phyloP scores from a whole-genome alignment of 176 grass and related monocot genomes.

The Eremochloa ophiuroides region DNA sequence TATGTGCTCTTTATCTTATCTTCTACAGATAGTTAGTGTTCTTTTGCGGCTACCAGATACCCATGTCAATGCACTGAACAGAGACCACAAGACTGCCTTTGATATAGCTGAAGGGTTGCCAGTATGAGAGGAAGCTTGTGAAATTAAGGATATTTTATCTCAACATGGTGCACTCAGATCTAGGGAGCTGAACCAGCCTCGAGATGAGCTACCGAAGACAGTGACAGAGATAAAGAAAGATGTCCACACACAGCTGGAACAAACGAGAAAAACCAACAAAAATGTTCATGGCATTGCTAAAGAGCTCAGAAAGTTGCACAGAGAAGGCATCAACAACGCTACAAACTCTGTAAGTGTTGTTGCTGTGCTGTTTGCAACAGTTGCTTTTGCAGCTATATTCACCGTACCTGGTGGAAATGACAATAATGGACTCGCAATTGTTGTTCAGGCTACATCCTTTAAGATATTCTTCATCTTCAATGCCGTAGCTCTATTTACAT shows the following conservation, averaged over 20 bases:
- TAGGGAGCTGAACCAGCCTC: conserved; percentile 90
- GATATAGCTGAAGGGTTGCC: conserved; percentile 92
- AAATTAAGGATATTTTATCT: conserved; percentile 85
- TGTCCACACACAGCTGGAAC: conserved; percentile 91
- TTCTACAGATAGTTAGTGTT: conserved; percentile 77
- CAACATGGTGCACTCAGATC: conserved; percentile 74
- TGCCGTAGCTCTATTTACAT: conserved; percentile 84
- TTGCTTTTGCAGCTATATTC: conserved; percentile 95
- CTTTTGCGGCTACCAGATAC: conserved; percentile 83
- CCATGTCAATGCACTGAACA: conserved; percentile 92
- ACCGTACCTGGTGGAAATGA: conserved; percentile 86
- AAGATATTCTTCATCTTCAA: conserved; percentile 96
- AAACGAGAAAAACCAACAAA: conserved; percentile 92
- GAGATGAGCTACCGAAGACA: conserved; percentile 86
- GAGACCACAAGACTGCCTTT: conserved; percentile 86
- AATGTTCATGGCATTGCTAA: conserved; percentile 96
- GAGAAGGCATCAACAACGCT: conserved; percentile 93
- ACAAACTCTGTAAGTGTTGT: conserved; percentile 97
- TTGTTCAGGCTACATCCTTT: conserved; percentile 55
- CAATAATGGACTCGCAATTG: conserved; percentile 53
- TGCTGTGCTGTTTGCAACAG: conserved; percentile 85
- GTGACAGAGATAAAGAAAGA: conserved; percentile 97
- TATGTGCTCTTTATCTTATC: neutral
- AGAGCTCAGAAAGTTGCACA: conserved; percentile 87
- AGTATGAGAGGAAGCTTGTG: conserved; percentile 75